A percentile compares a stretch with the other conserved stretches of the same genome.
phyloP scores from a whole-genome alignment of 306 rosid genomes.

The Corylus avellana region DNA sequence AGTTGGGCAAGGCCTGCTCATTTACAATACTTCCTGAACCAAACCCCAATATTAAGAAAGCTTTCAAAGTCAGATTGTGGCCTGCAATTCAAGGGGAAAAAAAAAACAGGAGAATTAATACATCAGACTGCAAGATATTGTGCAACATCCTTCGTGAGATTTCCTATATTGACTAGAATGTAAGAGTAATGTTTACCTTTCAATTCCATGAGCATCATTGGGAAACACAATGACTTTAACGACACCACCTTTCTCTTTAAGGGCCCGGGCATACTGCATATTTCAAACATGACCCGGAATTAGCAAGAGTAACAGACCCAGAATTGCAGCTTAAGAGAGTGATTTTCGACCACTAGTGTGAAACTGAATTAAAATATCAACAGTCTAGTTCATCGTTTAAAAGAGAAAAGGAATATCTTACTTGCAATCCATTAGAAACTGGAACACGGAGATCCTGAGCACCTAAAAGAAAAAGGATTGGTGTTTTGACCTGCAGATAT shows the following conservation, averaged over 20 bases:
- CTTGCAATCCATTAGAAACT: slow-evolving; percentile 62
- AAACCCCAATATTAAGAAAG: slow-evolving; percentile 78
- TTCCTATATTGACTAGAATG: background rate
- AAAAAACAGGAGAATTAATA: slow-evolving; percentile 1
- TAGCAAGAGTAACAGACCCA: background rate
- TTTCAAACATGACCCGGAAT: slow-evolving; percentile 23
- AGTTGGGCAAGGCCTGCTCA: slow-evolving; percentile 21
- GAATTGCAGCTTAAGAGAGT: background rate
- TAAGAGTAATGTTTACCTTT: slow-evolving; percentile 51
- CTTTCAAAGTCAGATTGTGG: slow-evolving; percentile 93
- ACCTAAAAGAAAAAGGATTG: slow-evolving; percentile 77
- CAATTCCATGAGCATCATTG: slow-evolving; percentile 70
- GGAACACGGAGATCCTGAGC: slow-evolving; percentile 82
- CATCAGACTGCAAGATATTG: slow-evolving; percentile 20
- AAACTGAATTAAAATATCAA: background rate
- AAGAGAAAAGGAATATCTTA: slow-evolving; percentile 37
- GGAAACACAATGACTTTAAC: slow-evolving; percentile 78
- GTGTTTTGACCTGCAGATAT: slow-evolving; percentile 70
- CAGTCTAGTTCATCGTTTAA: background rate
- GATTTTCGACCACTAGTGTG: background rate
- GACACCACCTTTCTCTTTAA: slow-evolving; percentile 75
- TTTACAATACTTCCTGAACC: slow-evolving; percentile 80
- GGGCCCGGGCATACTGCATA: slow-evolving; percentile 77
- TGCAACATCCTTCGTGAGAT: background rate
- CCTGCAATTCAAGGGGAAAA: slow-evolving; percentile 36